Evolutionary conservation across 352 stramenopile species (phyloP), one percentile per base, ranked within the genome.

Genomic region (Chrysophaeum taylorii): DNA sequence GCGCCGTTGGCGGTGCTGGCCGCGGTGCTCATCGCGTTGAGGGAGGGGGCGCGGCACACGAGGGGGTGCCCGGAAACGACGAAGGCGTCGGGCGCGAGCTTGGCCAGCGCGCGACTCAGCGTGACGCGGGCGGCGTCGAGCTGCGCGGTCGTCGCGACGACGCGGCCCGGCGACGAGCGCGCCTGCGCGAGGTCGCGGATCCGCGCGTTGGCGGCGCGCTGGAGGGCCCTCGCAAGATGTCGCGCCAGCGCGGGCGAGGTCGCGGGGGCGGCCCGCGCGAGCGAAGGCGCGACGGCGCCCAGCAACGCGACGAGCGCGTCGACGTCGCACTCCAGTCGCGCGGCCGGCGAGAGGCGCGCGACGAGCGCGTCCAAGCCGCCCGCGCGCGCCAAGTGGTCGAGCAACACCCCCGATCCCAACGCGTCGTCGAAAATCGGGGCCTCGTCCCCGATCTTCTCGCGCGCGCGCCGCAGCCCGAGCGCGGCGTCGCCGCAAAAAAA

Each of bases 201-300:
- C 23, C 52, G 52, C 52, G 52, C 52, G 52, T 63, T 36, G 9
- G 7, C 52, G 5, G 52, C n/a, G 52, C 52, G 52, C 52, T 63
- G 52, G 9, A 63, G 2, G 2, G 25, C 27, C 7, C 52, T 25
- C 25, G 52, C 52, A 23, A 41, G 4, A 31, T 2, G 2, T 2
- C 25, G 4, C 2, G 7, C 52, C 5, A 63, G 39, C 27, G 25
- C 27, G 27, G 52, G 52, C 4, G n/a, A 2, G 27, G 9, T 35
- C 5, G 52, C 39, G 27, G 25, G 52, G 4, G 52, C 29, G 9
- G 52, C 29, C 25, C 9, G 7, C 9, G 5, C 52, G 2, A 9
- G 2, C 27, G 7, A 25, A 12, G 39, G 15, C 9, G 16, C 2
- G 52, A 63, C 16, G 7, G 52, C 52, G 25, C 52, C 33, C 2